Percentiles rank a stretch among this genome's conserved stretches.
These are phyloP conservation scores for Bullera alba DNA, from an alignment of 768 basidiomycete genomes.

Conservation along the genomic window DNA sequence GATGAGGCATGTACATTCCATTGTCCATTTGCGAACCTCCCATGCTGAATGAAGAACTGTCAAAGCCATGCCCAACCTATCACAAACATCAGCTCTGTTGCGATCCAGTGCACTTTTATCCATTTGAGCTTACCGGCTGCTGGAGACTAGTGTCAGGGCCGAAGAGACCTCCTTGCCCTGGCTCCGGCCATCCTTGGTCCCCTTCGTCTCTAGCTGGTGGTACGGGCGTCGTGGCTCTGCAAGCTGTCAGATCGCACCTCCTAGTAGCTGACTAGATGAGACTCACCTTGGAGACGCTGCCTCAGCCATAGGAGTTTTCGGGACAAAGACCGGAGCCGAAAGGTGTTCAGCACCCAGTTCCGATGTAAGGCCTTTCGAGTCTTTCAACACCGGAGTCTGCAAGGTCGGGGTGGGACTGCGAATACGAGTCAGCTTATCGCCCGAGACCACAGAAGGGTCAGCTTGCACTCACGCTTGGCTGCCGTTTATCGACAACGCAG, in stretches of 20 bases:
- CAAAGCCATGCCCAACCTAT: slow-evolving; percentile 1
- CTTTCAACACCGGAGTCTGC: not conserved
- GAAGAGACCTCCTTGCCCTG: no score
- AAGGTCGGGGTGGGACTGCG: not conserved
- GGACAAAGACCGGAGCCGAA: slow-evolving; percentile 40
- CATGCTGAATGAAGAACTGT: slow-evolving; percentile 15
- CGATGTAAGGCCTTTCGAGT: slow-evolving; percentile 4
- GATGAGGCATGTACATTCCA: slow-evolving; percentile 31
- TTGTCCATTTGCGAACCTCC: slow-evolving; percentile 19
- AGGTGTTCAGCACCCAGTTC: slow-evolving; percentile 28
- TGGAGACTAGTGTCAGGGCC: no score
- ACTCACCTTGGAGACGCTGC: slow-evolving; percentile 22
- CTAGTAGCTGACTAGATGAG: no score
- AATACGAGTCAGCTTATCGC: not conserved
- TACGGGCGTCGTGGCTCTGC: no score
- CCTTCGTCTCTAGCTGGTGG: no score
- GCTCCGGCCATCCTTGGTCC: no score
- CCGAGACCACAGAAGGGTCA: not conserved
- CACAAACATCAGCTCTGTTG: no score
- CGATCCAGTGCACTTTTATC: no score
- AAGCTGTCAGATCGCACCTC: no score
- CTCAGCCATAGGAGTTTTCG: slow-evolving; percentile 27
- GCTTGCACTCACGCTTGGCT: not conserved
- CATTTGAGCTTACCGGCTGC: no score
- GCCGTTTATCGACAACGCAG: not conserved